Percentiles rank a stretch among this genome's conserved stretches.
Conservation (phyloP, 495 filamentous ascomycete genomes). For the Tricharina praecox region DNA sequence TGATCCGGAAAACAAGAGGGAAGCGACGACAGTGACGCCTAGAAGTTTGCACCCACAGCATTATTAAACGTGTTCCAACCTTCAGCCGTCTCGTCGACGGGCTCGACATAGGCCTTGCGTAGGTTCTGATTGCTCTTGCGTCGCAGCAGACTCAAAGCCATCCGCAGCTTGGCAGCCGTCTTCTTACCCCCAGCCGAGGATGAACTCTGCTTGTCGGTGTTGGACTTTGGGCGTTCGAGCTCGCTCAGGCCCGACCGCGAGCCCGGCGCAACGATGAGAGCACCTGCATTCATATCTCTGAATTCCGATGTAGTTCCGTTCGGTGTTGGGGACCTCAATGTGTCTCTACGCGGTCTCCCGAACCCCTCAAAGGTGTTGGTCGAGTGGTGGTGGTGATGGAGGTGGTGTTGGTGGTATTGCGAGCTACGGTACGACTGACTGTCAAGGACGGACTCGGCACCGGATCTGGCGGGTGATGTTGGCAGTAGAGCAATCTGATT, state of each 20-base stretch:
- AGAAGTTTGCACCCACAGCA: background rate
- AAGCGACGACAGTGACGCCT: background rate
- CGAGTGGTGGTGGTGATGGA: conserved; percentile 16
- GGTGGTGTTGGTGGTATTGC: no score
- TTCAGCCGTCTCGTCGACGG: conserved; percentile 16
- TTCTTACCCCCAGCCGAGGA: conserved; percentile 18
- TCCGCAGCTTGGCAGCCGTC: conserved; percentile 19
- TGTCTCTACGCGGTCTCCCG: conserved; percentile 11
- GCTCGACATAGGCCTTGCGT: conserved; percentile 23
- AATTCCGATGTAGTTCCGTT: conserved; percentile 4
- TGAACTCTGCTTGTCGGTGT: conserved; percentile 3
- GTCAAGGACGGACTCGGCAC: conserved; percentile 17
- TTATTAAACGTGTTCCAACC: conserved; percentile 19
- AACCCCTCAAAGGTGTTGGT: conserved; percentile 16
- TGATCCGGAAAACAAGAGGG: no score
- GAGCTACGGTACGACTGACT: conserved; percentile 12
- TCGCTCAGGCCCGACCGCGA: conserved; percentile 15
- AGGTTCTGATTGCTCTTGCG: conserved; percentile 24
- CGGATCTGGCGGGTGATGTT: conserved; percentile 8
- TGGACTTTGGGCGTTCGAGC: conserved; percentile 8
- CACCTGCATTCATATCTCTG: conserved; percentile 13
- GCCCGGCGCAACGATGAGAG: conserved; percentile 12
- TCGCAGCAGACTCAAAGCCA: conserved; percentile 19
- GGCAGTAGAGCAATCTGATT: no score
- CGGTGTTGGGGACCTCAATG: background rate